phyloP scores from a whole-genome alignment of 176 grass and related monocot species.

The Carex kokanica region DNA sequence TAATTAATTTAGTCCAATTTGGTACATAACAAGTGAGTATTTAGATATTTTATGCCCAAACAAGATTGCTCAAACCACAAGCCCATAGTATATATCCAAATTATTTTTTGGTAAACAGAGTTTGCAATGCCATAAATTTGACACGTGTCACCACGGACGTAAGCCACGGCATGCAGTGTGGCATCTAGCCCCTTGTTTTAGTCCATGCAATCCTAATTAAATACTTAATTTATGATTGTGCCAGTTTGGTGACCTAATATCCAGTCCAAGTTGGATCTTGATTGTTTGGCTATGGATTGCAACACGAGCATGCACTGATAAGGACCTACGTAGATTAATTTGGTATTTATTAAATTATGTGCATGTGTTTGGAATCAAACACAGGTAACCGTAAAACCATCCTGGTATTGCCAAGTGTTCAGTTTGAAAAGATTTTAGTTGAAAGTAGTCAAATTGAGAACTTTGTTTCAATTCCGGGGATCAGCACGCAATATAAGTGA shows the following conservation, averaged over 20 bases:
- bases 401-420: not conserved
- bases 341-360: slow-evolving; percentile 1
- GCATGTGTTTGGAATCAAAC: not conserved
- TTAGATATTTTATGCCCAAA: not conserved
- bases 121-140: not conserved
- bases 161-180: not conserved
- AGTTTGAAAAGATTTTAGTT: not conserved
- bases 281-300: slow-evolving; percentile 10
- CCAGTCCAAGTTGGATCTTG: slow-evolving; percentile 5
- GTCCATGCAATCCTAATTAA: not conserved
- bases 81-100: not conserved
- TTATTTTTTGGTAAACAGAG: not conserved
- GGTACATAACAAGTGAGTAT: not conserved
- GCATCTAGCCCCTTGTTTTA: not conserved
- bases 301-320: not conserved
- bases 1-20: not conserved
- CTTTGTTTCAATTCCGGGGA: not conserved
- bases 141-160: not conserved
- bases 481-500: no score
- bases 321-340: not conserved
- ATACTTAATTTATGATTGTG: not conserved
- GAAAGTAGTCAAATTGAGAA: not conserved
- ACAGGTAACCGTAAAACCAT: not conserved
- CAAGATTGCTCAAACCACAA: slow-evolving; percentile 6
- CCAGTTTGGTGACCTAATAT: slow-evolving; percentile 26